phyloP scores from a whole-genome alignment of 495 filamentous ascomycete genomes.

The Elaphomyces granulatus region DNA sequence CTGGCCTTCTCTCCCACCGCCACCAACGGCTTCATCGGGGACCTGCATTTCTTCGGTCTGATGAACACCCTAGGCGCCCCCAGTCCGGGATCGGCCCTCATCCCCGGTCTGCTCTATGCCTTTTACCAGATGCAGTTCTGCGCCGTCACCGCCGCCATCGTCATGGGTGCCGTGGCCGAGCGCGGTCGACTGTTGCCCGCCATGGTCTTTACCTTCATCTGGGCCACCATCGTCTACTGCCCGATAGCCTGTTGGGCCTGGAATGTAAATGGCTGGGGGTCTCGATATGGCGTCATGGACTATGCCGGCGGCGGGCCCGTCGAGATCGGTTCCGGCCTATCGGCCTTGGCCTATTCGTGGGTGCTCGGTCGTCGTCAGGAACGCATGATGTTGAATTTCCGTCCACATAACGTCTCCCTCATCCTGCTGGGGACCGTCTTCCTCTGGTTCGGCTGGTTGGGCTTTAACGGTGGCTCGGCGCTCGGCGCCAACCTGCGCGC shows the following conservation, averaged over 20 bases:
- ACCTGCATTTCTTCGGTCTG: slow-evolving; percentile 49
- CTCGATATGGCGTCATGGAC: slow-evolving; percentile 83
- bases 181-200: slow-evolving; percentile 88
- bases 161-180: slow-evolving; percentile 84
- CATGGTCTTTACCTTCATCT: slow-evolving; percentile 90
- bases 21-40: slow-evolving; percentile 53
- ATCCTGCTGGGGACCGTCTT: slow-evolving; percentile 91
- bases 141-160: slow-evolving; percentile 80
- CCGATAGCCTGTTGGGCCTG: slow-evolving; percentile 91
- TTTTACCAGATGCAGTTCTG: slow-evolving; percentile 95
- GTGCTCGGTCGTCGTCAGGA: slow-evolving; percentile 93
- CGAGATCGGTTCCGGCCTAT: slow-evolving; percentile 90
- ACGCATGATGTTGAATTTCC: slow-evolving; percentile 96
- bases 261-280: slow-evolving; percentile 89
- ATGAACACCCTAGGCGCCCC: slow-evolving; percentile 49
- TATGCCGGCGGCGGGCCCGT: slow-evolving; percentile 96
- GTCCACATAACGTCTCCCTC: slow-evolving; percentile 94
- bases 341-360: slow-evolving; percentile 87
- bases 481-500: slow-evolving; percentile 94
- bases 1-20: slow-evolving; percentile 50
- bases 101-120: slow-evolving; percentile 48
- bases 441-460: slow-evolving; percentile 98
- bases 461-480: slow-evolving; percentile 96
- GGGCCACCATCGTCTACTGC: slow-evolving; percentile 96
- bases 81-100: slow-evolving; percentile 46